Base-by-base conservation (phyloP, 2,329 filamentous ascomycete species). In the Berkeleyomyces basicola region DNA sequence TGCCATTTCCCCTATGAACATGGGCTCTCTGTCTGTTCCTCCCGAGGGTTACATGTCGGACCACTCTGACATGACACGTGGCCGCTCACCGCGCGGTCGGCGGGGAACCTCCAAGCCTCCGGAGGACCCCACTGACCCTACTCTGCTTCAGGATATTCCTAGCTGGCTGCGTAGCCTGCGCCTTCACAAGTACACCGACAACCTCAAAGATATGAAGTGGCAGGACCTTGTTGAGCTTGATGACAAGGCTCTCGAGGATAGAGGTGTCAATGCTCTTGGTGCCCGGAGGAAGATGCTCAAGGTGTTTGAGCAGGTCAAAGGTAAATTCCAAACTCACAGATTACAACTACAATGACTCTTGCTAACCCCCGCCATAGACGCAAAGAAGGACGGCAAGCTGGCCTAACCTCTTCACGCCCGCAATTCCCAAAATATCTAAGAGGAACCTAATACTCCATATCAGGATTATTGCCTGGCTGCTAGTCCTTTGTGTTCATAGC, bases 121-220 rank as follows among this genome's bases (percentile, higher is more conserved):
- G 57, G 93, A 99, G 78, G 93, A 99, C 70, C 93, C 93, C 3
- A 97, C 92, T 23, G 93, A 99, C 73, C 87, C 88, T 14, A 84
- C 81, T 49, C 81, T 99, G 65, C 80, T 99, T 68, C 88, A 95
- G 75, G 93, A 99, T 71, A 96, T 99, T 68, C 92, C 93, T 62
- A 87, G 85, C 72, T 99, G 93, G 93, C 82, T 99, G 70, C 85
- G 93, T 72, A 96, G 90, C 73, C 80, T 97, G 71, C 85, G 93
- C 65, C 79, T 99, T 69, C 93, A 99, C 79, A 99, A 99, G 78
- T 99, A 99, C 75, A 99, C 93, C 7, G 93, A 99, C 68, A 95
- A 97, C 69, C 77, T 99, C 67, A 99, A 97, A 76, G 92, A 97
- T 70, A 83, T 97, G 79, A 90, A 93, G 70, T 99, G 93, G 93